Evolutionary conservation across 139 green algal genomes (phyloP), one percentile per base, ranked within the genome.

Genomic region (Marvania coccoides): DNA sequence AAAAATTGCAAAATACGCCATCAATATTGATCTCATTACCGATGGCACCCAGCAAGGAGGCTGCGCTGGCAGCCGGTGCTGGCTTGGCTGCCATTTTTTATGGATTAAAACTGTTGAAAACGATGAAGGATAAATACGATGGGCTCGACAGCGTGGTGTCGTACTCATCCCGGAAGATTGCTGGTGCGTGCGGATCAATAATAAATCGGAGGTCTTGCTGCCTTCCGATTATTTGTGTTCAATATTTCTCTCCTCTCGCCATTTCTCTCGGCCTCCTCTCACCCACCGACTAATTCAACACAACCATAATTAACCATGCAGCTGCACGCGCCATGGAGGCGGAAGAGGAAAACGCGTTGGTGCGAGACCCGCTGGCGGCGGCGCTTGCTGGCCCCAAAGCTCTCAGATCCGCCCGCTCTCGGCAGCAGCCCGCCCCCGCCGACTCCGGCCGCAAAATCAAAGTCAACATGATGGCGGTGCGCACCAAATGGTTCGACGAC

Each of bases 401-500:
- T 0, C 9, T 71, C 4, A 23, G 37, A 4, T 34, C 55, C 23
- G 69, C 69, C n/a, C 61, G 34, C 33, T 55, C 4, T 5, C 8
- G 39, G 10, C n/a, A 28, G 31, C 15, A 29, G 9, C 23, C n/a
- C 26, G 59, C 59, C 39, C 30, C 57, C 29, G 30, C 30, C 19
- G 35, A 56, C 40, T 9, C 14, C 9, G 10, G 35, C 15, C 23
- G 59, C 29, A 66, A 66, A 29, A 55, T 35, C 45, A 63, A 33
- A 26, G 58, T 55, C 9, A 28, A 30, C 19, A 54, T 47, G 15
- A 77, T 77, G 51, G 71, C 63, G 5, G 62, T 77, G 6, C 63
- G 71, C 36, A 77, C 71, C 12, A 69, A 46, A 48, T 67, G 29
- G 33, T 69, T 63, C 29, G 62, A 74, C 15, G 67, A 67, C 12